Conservation (phyloP, 2,329 filamentous ascomycete genomes). For the Leptographium wingfieldii region DNA sequence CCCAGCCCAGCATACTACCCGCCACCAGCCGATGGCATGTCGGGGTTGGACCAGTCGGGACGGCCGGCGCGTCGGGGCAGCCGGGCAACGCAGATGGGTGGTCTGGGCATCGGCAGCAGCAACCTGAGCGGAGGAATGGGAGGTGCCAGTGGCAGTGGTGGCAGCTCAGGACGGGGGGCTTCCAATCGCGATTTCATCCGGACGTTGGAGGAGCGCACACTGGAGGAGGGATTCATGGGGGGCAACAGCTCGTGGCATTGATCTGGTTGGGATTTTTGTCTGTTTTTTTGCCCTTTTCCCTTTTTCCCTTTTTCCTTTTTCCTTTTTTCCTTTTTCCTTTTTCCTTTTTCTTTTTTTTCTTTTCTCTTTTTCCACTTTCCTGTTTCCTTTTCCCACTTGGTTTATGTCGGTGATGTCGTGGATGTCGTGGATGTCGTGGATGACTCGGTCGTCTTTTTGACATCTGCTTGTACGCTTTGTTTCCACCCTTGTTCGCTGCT, state of each 20-base stretch:
- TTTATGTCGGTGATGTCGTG: not conserved
- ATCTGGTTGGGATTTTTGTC: not conserved
- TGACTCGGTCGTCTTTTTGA: not conserved
- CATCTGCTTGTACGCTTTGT: not conserved
- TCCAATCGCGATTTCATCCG: conserved; percentile 82
- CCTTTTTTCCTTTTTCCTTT: no score
- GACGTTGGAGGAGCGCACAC: conserved; percentile 82
- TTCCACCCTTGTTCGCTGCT: not conserved
- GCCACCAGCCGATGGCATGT: conserved; percentile 72
- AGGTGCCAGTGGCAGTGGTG: conserved; percentile 14
- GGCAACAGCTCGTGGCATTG: conserved; percentile 55
- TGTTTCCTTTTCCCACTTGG: not conserved
- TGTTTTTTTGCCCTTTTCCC: not conserved
- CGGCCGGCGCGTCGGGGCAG: conserved; percentile 62
- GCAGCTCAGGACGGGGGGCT: not conserved
- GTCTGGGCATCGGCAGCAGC: conserved; percentile 1
- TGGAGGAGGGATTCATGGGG: conserved; percentile 83
- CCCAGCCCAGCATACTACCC: conserved; percentile 96
- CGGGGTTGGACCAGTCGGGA: conserved; percentile 44
- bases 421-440: not conserved
- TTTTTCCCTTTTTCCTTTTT: no score
- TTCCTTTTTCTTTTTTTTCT: no score
- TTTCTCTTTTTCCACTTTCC: no score
- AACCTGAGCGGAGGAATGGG: conserved; percentile 1
- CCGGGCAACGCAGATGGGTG: conserved; percentile 48